Evolutionary conservation across 106 monocot species (phyloP), one percentile per base, ranked within the genome.

Genomic region (Xerophyta viscosa): DNA sequence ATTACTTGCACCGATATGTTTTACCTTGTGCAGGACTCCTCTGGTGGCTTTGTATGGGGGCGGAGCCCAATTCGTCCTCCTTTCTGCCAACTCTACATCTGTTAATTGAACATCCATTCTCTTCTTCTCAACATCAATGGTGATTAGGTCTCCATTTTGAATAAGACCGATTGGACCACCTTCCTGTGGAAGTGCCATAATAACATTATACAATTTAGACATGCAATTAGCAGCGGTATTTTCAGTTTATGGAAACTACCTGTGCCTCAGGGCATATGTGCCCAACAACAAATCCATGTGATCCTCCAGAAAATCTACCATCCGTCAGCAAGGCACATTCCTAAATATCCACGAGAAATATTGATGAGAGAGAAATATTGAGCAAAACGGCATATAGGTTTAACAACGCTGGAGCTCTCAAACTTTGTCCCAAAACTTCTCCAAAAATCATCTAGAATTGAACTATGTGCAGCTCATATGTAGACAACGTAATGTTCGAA

Each of bases 231-330:
- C 5, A 36, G 11, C 5, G 33, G 33, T 6, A 36, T 6, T 11
- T 36, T 11, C 33, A 36, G 11, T 5, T 36, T 36, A 36, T 6
- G 28, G 17, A 64, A 14, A 44, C 10, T 67, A 98, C 98, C 85
- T 98, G 96, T 57, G 96, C 90, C 76, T 98, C 96, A 41, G 89
- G 90, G 61, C 98, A 89, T 57, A 98, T 72, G 53, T 98, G 98
- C 18, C 98, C 98, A 56, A 90, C 98, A 47, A 98, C 96, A 71
- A 71, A 98, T 64, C 96, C 96, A 79, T 98, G 96, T 23, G 96
- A 98, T 27, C 96, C 96, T 47, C 98, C 98, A 53, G 98, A 98
- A 66, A 98, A 98, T 57, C 98, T 82, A 29, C 98, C 98, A 64
- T 98, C 90, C 19, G 98, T 90, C 24, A 98, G 76, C 66, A 98